Conservation (phyloP, 2,329 filamentous ascomycete genomes). For the Fusarium sp. region DNA sequence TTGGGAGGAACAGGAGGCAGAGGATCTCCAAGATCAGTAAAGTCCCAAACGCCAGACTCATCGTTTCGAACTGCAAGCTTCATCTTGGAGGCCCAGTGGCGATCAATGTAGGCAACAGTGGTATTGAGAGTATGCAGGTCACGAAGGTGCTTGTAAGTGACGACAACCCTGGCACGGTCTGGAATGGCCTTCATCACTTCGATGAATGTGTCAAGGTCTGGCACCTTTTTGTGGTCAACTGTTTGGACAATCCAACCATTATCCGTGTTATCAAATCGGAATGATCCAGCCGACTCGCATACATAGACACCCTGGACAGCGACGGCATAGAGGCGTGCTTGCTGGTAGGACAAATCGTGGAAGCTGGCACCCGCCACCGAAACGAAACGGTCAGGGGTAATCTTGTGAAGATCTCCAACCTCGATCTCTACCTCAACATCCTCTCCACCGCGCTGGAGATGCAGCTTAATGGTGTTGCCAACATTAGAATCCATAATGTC, state of each 20-base stretch:
- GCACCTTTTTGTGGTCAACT: constrained; percentile 90
- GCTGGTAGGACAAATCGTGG: constrained; percentile 96
- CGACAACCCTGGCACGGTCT: constrained; percentile 83
- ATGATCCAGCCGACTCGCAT: constrained; percentile 93
- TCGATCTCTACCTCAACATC: constrained; percentile 85
- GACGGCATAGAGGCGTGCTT: constrained; percentile 94
- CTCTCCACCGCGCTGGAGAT: constrained; percentile 88
- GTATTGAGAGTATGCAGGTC: constrained; percentile 96
- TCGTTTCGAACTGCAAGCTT: constrained; percentile 92
- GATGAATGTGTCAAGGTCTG: constrained; percentile 88
- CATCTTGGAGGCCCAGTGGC: constrained; percentile 97
- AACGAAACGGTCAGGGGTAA: constrained; percentile 95
- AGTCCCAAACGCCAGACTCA: constrained; percentile 91
- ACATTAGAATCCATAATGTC: constrained; percentile 92
- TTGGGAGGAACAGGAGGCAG: constrained; percentile 78
- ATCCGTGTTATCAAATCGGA: constrained; percentile 90
- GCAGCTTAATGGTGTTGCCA: constrained; percentile 77
- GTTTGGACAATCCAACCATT: constrained; percentile 95
- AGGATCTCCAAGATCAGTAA: constrained; percentile 83
- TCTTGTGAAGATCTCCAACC: constrained; percentile 90
- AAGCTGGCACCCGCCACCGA: constrained; percentile 94
- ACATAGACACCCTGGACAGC: constrained; percentile 92
- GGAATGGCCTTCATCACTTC: constrained; percentile 90
- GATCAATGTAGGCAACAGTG: constrained; percentile 89
- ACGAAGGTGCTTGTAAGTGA: constrained; percentile 94